These are phyloP conservation scores for Phyllosticta capitalensis DNA, from an alignment of 2,329 filamentous ascomycete genomes.

Conservation along the genomic window DNA sequence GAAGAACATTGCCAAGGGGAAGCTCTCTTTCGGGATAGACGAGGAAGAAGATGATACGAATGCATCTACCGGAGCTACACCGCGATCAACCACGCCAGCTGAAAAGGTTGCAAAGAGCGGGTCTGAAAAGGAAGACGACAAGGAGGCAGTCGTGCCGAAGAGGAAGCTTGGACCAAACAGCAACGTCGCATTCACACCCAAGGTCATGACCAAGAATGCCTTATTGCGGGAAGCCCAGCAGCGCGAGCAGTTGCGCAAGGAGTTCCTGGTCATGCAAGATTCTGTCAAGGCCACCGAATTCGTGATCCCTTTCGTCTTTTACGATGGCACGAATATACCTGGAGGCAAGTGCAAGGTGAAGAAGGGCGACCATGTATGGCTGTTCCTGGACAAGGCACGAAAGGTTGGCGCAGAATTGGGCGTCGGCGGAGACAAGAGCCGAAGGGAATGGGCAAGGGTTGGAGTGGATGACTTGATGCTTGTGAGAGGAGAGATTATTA, in stretches of 20 bases:
- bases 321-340: constrained; percentile 84
- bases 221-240: constrained; percentile 71
- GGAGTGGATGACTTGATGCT: constrained; percentile 94
- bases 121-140: constrained; percentile 18
- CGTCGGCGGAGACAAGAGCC: constrained; percentile 57
- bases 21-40: constrained; percentile 60
- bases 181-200: constrained; percentile 55
- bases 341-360: constrained; percentile 77
- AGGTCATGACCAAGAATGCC: constrained; percentile 64
- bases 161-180: constrained; percentile 52
- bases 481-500: constrained; percentile 79
- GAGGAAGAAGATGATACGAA: constrained; percentile 52
- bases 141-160: constrained; percentile 35
- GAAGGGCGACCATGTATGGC: constrained; percentile 88
- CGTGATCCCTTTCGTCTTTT: constrained; percentile 89
- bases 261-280: constrained; percentile 77
- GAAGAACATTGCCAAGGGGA: constrained; percentile 45
- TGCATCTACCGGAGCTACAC: constrained; percentile 25
- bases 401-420: constrained; percentile 81
- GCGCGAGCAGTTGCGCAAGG: constrained; percentile 62
- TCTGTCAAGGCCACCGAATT: constrained; percentile 84
- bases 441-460: constrained; percentile 82
- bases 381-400: constrained; percentile 83
- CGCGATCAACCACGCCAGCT: constrained; percentile 28
- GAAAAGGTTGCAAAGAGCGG: constrained; percentile 21